Conservation (phyloP, 768 basidiomycete species). For the Hericium erinaceus region DNA sequence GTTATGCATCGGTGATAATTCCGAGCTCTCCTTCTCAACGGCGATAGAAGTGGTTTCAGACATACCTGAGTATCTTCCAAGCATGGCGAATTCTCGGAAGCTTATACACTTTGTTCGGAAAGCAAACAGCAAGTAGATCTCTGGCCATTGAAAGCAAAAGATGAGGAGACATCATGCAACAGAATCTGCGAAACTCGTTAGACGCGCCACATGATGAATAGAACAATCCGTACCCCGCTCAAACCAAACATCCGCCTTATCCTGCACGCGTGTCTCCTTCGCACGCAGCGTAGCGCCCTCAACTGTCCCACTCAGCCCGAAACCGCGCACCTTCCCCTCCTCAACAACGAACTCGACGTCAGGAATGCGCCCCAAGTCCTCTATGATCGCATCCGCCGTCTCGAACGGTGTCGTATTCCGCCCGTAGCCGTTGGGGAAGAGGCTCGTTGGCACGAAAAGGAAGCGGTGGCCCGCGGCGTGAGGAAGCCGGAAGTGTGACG, state of each 20-base stretch:
- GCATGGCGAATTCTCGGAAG: too few species aligned
- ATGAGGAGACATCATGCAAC: too few species aligned
- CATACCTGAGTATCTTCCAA: too few species aligned
- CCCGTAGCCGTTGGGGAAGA: constrained; percentile 1
- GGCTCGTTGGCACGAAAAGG: neutral
- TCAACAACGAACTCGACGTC: neutral
- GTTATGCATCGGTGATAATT: too few species aligned
- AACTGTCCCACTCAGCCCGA: neutral
- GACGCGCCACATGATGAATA: too few species aligned
- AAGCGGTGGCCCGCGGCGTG: neutral
- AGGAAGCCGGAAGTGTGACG: neutral
- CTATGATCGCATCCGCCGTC: neutral
- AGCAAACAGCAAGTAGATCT: too few species aligned
- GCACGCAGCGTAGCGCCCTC: neutral
- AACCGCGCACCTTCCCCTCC: neutral
- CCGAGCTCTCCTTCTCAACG: too few species aligned
- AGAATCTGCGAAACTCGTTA: too few species aligned
- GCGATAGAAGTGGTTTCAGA: too few species aligned
- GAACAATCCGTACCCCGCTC: neutral
- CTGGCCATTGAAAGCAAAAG: too few species aligned
- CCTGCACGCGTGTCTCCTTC: neutral
- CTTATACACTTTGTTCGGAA: too few species aligned
- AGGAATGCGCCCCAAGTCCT: neutral
- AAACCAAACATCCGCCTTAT: neutral
- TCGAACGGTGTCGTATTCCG: neutral